phyloP scores from a whole-genome alignment of 768 basidiomycete genomes.

The Calocera viscosa region DNA sequence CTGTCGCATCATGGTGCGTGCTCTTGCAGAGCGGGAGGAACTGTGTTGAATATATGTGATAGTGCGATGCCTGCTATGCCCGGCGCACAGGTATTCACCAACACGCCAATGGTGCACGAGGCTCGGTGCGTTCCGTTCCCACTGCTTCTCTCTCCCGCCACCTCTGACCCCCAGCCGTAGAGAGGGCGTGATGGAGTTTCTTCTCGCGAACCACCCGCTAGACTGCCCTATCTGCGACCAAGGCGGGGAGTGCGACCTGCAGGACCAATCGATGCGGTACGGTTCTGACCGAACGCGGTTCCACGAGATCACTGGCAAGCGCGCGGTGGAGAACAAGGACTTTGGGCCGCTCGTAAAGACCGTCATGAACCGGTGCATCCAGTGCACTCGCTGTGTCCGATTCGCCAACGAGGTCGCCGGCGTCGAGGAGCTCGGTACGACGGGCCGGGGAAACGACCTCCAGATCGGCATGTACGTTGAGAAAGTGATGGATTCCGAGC shows the following conservation, averaged over 20 bases:
- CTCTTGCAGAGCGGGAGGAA: conserved; percentile 10
- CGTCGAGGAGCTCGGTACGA: conserved; percentile 92
- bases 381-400: conserved; percentile 96
- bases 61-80: conserved; percentile 98
- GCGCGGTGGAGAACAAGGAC: conserved; percentile 96
- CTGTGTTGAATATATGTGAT: conserved; percentile 12
- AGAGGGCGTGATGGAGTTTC: conserved; percentile 98
- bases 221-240: conserved; percentile 99
- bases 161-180: conserved; percentile 28
- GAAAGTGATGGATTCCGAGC: conserved; percentile 93
- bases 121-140: conserved; percentile 49
- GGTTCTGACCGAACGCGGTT: conserved; percentile 94
- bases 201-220: conserved; percentile 92
- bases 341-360: conserved; percentile 97
- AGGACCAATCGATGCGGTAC: conserved; percentile 99
- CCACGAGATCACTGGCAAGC: conserved; percentile 96
- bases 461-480: conserved; percentile 98
- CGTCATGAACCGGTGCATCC: conserved; percentile 97
- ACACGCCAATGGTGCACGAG: conserved; percentile 81
- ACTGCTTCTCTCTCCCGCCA: too few species aligned
- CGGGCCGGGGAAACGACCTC: conserved; percentile 93
- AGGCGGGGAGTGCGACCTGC: conserved; percentile 96
- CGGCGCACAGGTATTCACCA: conserved; percentile 83
- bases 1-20: conserved; percentile 77
- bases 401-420: conserved; percentile 99